These are phyloP conservation scores for Singerocomus rubriflavus DNA, from an alignment of 1,284 basidiomycete genomes.

Conservation along the genomic window DNA sequence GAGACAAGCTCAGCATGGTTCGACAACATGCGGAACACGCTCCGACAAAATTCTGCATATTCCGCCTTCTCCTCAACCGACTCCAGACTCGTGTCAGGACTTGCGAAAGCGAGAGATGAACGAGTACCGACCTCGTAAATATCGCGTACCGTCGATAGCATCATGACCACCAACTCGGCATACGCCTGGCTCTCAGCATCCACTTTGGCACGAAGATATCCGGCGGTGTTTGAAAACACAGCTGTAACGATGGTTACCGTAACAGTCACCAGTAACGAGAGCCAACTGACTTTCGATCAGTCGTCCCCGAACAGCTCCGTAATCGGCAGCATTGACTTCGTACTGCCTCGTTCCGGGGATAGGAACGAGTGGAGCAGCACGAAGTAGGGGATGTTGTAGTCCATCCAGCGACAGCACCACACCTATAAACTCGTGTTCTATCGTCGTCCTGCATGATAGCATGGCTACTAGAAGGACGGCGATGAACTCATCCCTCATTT, in stretches of 20 bases:
- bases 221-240: slow-evolving; percentile 25
- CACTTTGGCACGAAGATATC: slow-evolving; percentile 18
- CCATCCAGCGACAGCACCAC: slow-evolving; percentile 52
- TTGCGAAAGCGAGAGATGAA: background rate
- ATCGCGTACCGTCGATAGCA: slow-evolving; percentile 33
- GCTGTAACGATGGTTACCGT: slow-evolving; percentile 15
- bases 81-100: slow-evolving; percentile 4
- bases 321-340: slow-evolving; percentile 20
- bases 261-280: background rate
- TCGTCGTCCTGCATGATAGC: slow-evolving; percentile 47
- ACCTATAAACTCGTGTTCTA: slow-evolving; percentile 61
- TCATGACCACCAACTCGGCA: slow-evolving; percentile 27
- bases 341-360: slow-evolving; percentile 21
- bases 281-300: slow-evolving; percentile 29
- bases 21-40: slow-evolving; percentile 16
- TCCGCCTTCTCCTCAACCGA: slow-evolving; percentile 12
- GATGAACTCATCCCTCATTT: slow-evolving; percentile 52
- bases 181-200: slow-evolving; percentile 30
- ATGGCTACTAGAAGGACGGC: slow-evolving; percentile 56
- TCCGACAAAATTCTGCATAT: slow-evolving; percentile 26
- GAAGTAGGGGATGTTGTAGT: slow-evolving; percentile 51
- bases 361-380: slow-evolving; percentile 27
- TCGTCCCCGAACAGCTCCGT: slow-evolving; percentile 16
- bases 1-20: slow-evolving; percentile 18
- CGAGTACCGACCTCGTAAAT: slow-evolving; percentile 23